These are phyloP conservation scores for Bacterosira constricta DNA, from an alignment of 108 stramenopile genomes.

Conservation along the genomic window DNA sequence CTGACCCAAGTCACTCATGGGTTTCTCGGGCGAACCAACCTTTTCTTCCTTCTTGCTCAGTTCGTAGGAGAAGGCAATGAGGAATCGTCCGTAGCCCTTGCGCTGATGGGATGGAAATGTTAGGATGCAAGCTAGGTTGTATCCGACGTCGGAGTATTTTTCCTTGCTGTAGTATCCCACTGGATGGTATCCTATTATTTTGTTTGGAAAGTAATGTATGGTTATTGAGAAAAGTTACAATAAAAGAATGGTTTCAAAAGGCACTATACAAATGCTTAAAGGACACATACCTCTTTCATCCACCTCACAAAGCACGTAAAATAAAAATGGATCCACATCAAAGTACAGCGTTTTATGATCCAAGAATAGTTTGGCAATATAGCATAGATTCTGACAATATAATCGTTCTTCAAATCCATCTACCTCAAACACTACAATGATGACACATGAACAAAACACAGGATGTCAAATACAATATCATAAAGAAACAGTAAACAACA, in stretches of 20 bases:
- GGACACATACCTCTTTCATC: conserved; percentile 67
- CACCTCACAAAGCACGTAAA: conserved; percentile 95
- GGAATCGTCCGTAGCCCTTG: conserved; percentile 98
- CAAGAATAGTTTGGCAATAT: conserved; percentile 98
- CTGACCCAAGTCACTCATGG: conserved; percentile 97
- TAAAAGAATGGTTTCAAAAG: neutral
- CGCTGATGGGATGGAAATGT: conserved; percentile 99
- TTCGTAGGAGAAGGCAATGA: conserved; percentile 98
- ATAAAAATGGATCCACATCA: conserved; percentile 98
- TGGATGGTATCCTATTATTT: conserved; percentile 71
- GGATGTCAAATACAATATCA: neutral
- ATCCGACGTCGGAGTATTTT: conserved; percentile 98
- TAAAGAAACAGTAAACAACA: neutral
- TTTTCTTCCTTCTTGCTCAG: conserved; percentile 96
- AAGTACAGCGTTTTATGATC: conserved; percentile 99
- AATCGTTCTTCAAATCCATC: conserved; percentile 82
- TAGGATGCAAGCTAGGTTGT: conserved; percentile 99
- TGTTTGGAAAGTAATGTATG: neutral
- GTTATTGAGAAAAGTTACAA: neutral
- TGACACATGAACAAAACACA: neutral
- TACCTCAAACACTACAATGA: conserved; percentile 60
- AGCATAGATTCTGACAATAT: conserved; percentile 99
- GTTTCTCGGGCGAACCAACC: conserved; percentile 98
- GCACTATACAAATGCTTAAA: neutral
- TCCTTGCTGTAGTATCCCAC: conserved; percentile 99